These are phyloP conservation scores for Bolboschoenus planiculmis DNA, from an alignment of 176 grass and related monocot species.

Conservation along the genomic window DNA sequence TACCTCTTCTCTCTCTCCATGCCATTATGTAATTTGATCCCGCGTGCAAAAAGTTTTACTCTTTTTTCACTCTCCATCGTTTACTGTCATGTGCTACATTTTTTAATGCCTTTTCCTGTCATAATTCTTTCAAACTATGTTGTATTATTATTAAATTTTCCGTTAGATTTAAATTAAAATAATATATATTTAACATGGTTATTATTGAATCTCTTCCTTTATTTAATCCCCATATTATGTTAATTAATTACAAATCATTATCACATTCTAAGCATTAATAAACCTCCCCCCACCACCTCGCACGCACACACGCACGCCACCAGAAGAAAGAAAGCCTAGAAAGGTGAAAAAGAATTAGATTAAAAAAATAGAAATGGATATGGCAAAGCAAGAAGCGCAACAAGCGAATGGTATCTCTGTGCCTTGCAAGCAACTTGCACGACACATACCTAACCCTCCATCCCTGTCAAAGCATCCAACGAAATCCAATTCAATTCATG, in stretches of 20 bases:
- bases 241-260: background rate
- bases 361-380: slow-evolving; percentile 2
- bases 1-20: too few species aligned
- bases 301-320: background rate
- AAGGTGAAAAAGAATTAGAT: background rate
- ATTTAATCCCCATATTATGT: background rate
- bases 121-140: too few species aligned
- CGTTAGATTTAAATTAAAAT: too few species aligned
- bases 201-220: too few species aligned
- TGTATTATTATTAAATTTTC: too few species aligned
- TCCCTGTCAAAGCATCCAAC: slow-evolving; percentile 20
- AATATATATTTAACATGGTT: too few species aligned
- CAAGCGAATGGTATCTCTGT: slow-evolving; percentile 14
- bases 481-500: too few species aligned
- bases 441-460: slow-evolving; percentile 25
- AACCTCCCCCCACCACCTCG: background rate
- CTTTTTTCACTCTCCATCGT: too few species aligned
- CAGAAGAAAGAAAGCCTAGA: background rate
- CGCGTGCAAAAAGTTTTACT: too few species aligned
- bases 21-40: too few species aligned
- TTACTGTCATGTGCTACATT: too few species aligned
- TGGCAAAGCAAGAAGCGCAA: background rate
- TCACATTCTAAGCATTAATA: slow-evolving; percentile 9
- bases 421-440: slow-evolving; percentile 30
- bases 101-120: too few species aligned